phyloP scores from a whole-genome alignment of 2,329 filamentous ascomycete genomes.

The Monilinia fructicola region DNA sequence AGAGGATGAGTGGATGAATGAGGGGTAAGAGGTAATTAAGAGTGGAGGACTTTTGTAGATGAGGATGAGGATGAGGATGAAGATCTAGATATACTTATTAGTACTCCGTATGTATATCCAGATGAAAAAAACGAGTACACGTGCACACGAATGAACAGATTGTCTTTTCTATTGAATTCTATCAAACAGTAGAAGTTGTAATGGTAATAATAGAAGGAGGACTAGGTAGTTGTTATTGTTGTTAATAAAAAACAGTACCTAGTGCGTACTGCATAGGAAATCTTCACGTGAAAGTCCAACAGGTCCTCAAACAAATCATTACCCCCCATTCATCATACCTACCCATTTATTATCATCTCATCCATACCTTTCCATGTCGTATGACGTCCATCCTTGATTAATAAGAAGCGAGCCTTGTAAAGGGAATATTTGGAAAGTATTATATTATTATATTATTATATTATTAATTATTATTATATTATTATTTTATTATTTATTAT shows the following conservation, averaged over 20 bases:
- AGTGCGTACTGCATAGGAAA: background rate
- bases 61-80: background rate
- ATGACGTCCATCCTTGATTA: no score
- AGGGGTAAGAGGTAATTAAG: background rate
- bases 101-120: no score
- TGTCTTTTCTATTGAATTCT: background rate
- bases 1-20: background rate
- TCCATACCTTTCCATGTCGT: no score
- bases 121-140: background rate
- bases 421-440: no score
- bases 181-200: background rate
- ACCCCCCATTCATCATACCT: no score
- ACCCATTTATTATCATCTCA: no score
- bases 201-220: no score
- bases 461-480: no score
- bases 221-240: background rate
- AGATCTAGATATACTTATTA: no score
- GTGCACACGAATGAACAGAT: conserved; percentile 2
- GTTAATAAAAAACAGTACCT: background rate
- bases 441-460: no score
- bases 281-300: conserved; percentile 22
- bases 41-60: background rate
- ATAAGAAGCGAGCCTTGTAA: no score
- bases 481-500: no score
- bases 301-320: background rate